phyloP scores from a whole-genome alignment of 805 yeast species.

The Ogataea corticis region DNA sequence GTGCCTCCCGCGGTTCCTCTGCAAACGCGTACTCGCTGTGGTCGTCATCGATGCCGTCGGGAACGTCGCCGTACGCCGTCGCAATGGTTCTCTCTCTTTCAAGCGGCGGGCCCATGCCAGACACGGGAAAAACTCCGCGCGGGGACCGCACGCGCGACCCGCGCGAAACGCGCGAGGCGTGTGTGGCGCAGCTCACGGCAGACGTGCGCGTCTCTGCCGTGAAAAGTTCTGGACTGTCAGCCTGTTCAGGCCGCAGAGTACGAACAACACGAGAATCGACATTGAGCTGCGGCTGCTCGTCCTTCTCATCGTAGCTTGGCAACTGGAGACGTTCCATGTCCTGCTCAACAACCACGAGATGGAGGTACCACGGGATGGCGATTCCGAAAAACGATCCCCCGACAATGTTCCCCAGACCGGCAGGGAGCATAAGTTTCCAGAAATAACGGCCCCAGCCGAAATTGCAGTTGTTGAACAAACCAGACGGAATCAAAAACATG shows the following conservation, averaged over 20 bases:
- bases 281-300: conserved; percentile 78
- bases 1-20: conserved; percentile 28
- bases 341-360: conserved; percentile 67
- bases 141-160: conserved; percentile 49
- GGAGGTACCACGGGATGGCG: conserved; percentile 70
- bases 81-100: conserved; percentile 61
- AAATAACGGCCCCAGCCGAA: conserved; percentile 62
- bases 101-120: conserved; percentile 72
- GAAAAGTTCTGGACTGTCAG: neutral
- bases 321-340: conserved; percentile 62
- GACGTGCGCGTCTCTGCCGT: neutral
- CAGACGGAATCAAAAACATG: conserved; percentile 68
- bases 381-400: conserved; percentile 76
- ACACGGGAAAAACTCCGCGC: conserved; percentile 76
- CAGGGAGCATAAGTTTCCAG: conserved; percentile 75
- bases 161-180: conserved; percentile 1
- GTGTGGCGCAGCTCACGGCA: neutral
- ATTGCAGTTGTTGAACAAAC: conserved; percentile 65
- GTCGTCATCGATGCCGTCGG: conserved; percentile 5
- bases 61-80: conserved; percentile 27
- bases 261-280: conserved; percentile 79
- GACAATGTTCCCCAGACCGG: conserved; percentile 69
- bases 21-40: conserved; percentile 21
- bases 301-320: conserved; percentile 70
- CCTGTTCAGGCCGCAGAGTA: conserved; percentile 22